Evolutionary conservation across 768 basidiomycete genomes (phyloP).

Genomic region (Amanita inopinata): DNA sequence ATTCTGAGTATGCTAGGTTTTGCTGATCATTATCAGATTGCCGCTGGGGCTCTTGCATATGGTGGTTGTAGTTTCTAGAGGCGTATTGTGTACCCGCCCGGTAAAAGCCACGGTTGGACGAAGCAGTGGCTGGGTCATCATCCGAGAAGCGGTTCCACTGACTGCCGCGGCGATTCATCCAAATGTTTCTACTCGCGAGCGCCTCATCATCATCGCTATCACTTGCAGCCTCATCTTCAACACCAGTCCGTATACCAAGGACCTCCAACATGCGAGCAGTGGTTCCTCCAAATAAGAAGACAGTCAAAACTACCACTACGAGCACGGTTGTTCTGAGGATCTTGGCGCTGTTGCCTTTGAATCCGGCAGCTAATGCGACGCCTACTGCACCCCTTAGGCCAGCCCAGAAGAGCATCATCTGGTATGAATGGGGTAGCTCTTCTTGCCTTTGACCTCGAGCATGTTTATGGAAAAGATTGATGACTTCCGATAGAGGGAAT

Average conservation of each 20-base stretch:
- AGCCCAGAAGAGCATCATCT: constrained; percentile 99
- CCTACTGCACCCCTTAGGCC: constrained; percentile 95
- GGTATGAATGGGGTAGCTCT: constrained; percentile 94
- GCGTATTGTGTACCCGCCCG: constrained; percentile 50
- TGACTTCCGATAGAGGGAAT: constrained; percentile 88
- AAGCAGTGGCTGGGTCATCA: constrained; percentile 31
- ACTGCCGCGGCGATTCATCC: constrained; percentile 25
- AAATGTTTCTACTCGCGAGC: constrained; percentile 19
- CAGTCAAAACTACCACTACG: constrained; percentile 91
- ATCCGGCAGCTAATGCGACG: constrained; percentile 92
- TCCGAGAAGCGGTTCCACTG: constrained; percentile 37
- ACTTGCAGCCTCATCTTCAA: constrained; percentile 79
- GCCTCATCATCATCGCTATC: constrained; percentile 47
- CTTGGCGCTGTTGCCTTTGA: constrained; percentile 88
- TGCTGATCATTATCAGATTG: constrained; percentile 14
- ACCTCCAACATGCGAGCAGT: constrained; percentile 95
- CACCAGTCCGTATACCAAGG: constrained; percentile 89
- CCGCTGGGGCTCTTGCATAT: constrained; percentile 22
- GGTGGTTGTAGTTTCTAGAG: constrained; percentile 52
- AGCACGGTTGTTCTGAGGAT: constrained; percentile 90
- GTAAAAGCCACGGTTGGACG: constrained; percentile 16
- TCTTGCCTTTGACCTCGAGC: constrained; percentile 79
- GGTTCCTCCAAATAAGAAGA: constrained; percentile 94
- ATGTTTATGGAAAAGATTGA: constrained; percentile 87
- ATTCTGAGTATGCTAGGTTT: constrained; percentile 37